These are phyloP conservation scores for Barnettozyma populi DNA, from an alignment of 805 yeast species.

Conservation along the genomic window DNA sequence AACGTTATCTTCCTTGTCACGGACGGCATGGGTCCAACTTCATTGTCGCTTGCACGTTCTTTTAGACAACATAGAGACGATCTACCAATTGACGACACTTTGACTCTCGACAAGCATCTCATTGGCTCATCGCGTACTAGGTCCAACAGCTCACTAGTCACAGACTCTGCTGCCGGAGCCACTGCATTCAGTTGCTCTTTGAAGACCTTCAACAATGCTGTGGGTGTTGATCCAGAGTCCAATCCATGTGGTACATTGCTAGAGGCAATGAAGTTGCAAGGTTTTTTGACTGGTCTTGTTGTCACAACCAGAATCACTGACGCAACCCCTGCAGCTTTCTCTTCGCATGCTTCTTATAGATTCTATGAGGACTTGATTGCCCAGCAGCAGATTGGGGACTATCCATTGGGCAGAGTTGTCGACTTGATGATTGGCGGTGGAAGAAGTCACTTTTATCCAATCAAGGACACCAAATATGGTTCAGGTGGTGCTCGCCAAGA, in stretches of 20 bases:
- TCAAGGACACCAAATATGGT: constrained; percentile 27
- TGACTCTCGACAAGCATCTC: constrained; percentile 60
- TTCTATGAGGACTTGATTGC: constrained; percentile 83
- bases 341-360: constrained; percentile 72
- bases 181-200: constrained; percentile 85
- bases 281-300: constrained; percentile 82
- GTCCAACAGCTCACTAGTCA: constrained; percentile 68
- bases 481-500: constrained; percentile 62
- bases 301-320: constrained; percentile 91
- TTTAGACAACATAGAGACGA: constrained; percentile 58
- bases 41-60: constrained; percentile 72
- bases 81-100: constrained; percentile 48
- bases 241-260: constrained; percentile 83
- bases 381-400: constrained; percentile 76
- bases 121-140: constrained; percentile 85
- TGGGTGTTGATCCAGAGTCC: constrained; percentile 68
- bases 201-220: constrained; percentile 86
- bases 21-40: constrained; percentile 95
- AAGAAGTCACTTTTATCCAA: constrained; percentile 71
- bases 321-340: constrained; percentile 91
- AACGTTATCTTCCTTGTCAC: constrained; percentile 85
- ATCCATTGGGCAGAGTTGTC: constrained; percentile 72
- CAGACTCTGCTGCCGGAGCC: constrained; percentile 97
- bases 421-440: constrained; percentile 93
- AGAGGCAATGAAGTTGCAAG: constrained; percentile 80